Evolutionary conservation across 2,329 filamentous ascomycete genomes (phyloP).

Genomic region (Seiridium cupressi): DNA sequence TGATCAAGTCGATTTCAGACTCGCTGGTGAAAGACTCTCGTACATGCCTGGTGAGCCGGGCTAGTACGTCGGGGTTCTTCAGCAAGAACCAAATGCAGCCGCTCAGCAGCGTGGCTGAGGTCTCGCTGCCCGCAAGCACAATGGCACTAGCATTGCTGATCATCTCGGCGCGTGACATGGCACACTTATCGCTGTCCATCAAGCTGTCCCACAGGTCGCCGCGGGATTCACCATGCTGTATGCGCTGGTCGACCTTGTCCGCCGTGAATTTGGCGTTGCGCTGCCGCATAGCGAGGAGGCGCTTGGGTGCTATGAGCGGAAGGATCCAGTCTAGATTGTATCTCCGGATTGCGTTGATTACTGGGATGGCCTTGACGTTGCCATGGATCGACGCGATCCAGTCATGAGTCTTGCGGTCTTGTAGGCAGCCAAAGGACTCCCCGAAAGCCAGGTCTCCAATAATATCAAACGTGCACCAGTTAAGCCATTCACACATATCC

Average conservation of each 20-base stretch:
- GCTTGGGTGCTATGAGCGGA: conserved; percentile 15
- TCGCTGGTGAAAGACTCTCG: not conserved
- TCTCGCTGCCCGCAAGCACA: conserved; percentile 6
- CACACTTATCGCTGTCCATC: conserved; percentile 9
- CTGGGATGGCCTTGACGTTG: not conserved
- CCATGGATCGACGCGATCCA: not conserved
- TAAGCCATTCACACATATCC: conserved; percentile 15
- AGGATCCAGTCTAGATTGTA: not conserved
- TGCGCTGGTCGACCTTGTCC: conserved; percentile 20
- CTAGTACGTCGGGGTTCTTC: too few relatives aligned
- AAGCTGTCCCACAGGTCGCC: conserved; percentile 18
- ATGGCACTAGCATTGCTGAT: conserved; percentile 14
- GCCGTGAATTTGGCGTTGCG: conserved; percentile 18
- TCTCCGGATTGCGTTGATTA: not conserved
- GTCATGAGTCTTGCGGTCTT: not conserved
- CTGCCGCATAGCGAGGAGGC: conserved; percentile 17
- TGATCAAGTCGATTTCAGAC: not conserved
- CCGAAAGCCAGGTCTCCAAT: conserved; percentile 19
- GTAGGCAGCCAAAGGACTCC: conserved; percentile 15
- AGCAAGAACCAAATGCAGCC: not conserved
- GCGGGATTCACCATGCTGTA: too few relatives aligned
- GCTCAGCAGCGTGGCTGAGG: conserved; percentile 7
- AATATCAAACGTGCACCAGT: conserved; percentile 19
- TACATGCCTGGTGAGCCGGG: not conserved
- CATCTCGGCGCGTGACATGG: conserved; percentile 23